Base-by-base conservation (phyloP, 2,329 filamentous ascomycete genomes). In the Alternaria arborescens region DNA sequence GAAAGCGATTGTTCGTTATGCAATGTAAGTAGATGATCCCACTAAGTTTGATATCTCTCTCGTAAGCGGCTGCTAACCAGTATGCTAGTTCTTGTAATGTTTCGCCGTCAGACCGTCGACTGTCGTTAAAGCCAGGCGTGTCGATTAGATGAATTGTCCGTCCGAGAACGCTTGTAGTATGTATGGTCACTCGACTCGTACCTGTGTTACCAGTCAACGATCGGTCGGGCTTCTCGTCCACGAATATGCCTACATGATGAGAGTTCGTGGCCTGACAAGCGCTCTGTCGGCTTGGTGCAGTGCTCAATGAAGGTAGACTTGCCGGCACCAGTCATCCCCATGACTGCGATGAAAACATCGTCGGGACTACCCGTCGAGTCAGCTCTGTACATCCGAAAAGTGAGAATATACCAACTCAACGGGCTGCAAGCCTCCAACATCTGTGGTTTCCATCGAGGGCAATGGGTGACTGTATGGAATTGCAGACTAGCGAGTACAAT, bases 1-100 rank as follows among this genome's bases (percentile, higher is more conserved):
- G 69, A 61, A 83, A 71, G 8, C 82, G 75, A 14, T 67, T 74
- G 48, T 83, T 78, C 1, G 74, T 78, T 57, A 85, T 84, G 1
- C 75, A 72, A 53, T 83, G 82, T 4, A 84, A 68, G 64, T 83
- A 84, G 30, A 84, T 77, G 40, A 84, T 79, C 0, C 82, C 82
- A 11, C 71, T 75, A 4, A 83, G 72, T 48, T 74, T 71, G 50
- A 79, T 71, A 5, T 75, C 61, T 8, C 41, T 26, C 18, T 58
- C 66, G 56, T 79, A 80, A 0, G 76, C 70, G 1, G 58, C 60
- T 1, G 70, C 68, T 4, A 83, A 73, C 66, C 77, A 83, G 20
- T 71, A 71, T 7, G 81, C 80, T 22, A 84, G 79, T 34, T 79
- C 70, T 26, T 74, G 56, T 0, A 84, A 73, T 1, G 82, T 77